These are phyloP conservation scores for Alternaria infectoria DNA, from an alignment of 2,329 filamentous ascomycete species.

Conservation along the genomic window DNA sequence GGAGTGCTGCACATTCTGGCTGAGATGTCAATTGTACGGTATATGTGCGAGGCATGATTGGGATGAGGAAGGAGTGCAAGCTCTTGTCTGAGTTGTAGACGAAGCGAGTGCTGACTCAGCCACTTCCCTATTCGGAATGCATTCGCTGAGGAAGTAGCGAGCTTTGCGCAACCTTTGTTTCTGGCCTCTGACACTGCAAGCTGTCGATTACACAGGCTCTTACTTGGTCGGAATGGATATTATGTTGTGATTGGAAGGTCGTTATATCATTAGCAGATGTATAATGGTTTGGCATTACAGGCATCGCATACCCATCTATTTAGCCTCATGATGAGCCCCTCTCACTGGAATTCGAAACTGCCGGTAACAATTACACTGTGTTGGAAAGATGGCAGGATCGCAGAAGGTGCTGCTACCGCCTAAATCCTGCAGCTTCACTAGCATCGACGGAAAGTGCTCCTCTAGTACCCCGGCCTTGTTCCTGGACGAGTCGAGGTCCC, in stretches of 20 bases:
- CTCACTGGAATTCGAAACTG: not conserved
- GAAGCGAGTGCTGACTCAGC: slow-evolving; percentile 2
- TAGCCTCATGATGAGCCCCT: not conserved
- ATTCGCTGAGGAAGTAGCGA: not conserved
- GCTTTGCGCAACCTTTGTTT: not conserved
- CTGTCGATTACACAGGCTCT: too few species aligned
- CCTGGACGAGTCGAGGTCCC: not conserved
- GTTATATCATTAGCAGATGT: not conserved
- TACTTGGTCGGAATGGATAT: too few species aligned
- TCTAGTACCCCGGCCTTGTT: not conserved
- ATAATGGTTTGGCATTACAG: not conserved
- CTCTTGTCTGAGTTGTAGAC: not conserved
- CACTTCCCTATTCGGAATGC: not conserved
- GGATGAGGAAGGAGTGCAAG: not conserved
- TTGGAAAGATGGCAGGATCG: not conserved
- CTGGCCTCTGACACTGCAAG: too few species aligned
- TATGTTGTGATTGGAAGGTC: not conserved
- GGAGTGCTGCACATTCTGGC: not conserved
- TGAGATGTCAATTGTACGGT: not conserved
- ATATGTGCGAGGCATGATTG: not conserved
- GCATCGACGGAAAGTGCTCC: too few species aligned
- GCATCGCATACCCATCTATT: not conserved
- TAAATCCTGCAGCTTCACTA: not conserved
- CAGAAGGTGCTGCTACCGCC: not conserved
- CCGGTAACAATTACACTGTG: not conserved